Evolutionary conservation across 2,329 filamentous ascomycete genomes (phyloP), one percentile per base, ranked within the genome.

Genomic region (Fusarium sp.): DNA sequence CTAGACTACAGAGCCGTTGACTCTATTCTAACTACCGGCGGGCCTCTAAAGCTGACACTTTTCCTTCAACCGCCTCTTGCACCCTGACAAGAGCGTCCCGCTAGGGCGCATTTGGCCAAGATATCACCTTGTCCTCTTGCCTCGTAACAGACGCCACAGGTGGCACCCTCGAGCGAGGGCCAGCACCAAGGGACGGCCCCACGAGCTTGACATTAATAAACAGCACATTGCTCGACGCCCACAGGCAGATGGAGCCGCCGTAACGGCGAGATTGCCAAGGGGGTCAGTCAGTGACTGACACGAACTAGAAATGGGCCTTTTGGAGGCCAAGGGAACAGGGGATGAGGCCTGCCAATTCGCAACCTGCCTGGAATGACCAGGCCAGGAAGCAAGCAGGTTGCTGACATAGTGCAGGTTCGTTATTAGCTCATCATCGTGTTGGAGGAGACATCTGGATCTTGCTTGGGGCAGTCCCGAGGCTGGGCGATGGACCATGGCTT

Each of bases 161-260:
- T 66, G 57, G 63, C 58, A 59, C 67, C 57, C 61, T 47, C 45
- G 69, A 60, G 70, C 38, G 60, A 68, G 57, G 64, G 63, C 62
- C 62, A 47, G 17, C 50, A 30, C 54, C 50, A 59, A n/a, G 45
- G 57, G 63, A 64, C 59, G 38, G 70, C 54, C 72, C 69, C 71
- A 66, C 30, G 65, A 72, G 66, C 61, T 70, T 68, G 70, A 72
- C 75, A 77, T 70, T 71, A 69, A 78, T 66, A 74, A 70, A 65
- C 66, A 63, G 43, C 37, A 67, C 40, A 45, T 64, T 62, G 50
- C 57, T 63, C 65, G 38, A 59, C 22, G 43, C 52, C 56, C 56
- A 67, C 62, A 65, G 27, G 58, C 40, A 43, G 64, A 61, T 63
- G 61, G 33, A 63, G 66, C 45, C 47, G 64, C 67, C 45, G 54